Evolutionary conservation across 2,329 filamentous ascomycete genomes (phyloP).

Genomic region (Monilinia aucupariae): DNA sequence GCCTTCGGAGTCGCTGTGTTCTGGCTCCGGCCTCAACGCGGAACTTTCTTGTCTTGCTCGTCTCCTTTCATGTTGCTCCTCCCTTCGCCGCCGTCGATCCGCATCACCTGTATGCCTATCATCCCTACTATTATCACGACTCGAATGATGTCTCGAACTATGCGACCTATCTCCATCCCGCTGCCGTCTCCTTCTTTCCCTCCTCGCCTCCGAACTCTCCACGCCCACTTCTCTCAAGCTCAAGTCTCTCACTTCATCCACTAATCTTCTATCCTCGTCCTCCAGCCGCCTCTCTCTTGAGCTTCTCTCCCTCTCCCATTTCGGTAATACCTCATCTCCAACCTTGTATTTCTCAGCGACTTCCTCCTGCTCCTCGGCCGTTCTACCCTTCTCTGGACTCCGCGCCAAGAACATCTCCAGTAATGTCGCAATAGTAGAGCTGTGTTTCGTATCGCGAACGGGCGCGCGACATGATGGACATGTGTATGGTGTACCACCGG

Average conservation of each 20-base stretch:
- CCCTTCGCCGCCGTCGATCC: conserved; percentile 33
- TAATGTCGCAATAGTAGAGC: conserved; percentile 83
- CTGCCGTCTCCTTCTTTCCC: conserved; percentile 32
- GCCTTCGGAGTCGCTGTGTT: conserved; percentile 24
- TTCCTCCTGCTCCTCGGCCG: conserved; percentile 67
- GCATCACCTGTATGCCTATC: conserved; percentile 28
- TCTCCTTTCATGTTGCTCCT: conserved; percentile 34
- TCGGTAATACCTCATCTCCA: conserved; percentile 74
- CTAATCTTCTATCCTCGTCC: conserved; percentile 32
- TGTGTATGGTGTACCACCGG: conserved; percentile 54
- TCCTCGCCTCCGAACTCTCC: conserved; percentile 31
- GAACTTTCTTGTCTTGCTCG: conserved; percentile 22
- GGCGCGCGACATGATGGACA: conserved; percentile 87
- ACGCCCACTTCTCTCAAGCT: conserved; percentile 59
- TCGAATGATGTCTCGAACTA: conserved; percentile 31
- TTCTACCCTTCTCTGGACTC: conserved; percentile 69
- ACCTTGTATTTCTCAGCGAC: conserved; percentile 71
- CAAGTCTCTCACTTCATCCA: conserved; percentile 31
- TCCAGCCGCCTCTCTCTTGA: conserved; percentile 50
- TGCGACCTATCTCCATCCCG: conserved; percentile 26
- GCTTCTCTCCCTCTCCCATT: conserved; percentile 48
- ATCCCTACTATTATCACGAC: conserved; percentile 35
- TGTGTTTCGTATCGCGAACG: conserved; percentile 81
- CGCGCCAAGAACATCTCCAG: conserved; percentile 81
- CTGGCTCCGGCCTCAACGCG: conserved; percentile 19